phyloP scores from a whole-genome alignment of 163 green algal genomes.

The Volvox carteri region DNA sequence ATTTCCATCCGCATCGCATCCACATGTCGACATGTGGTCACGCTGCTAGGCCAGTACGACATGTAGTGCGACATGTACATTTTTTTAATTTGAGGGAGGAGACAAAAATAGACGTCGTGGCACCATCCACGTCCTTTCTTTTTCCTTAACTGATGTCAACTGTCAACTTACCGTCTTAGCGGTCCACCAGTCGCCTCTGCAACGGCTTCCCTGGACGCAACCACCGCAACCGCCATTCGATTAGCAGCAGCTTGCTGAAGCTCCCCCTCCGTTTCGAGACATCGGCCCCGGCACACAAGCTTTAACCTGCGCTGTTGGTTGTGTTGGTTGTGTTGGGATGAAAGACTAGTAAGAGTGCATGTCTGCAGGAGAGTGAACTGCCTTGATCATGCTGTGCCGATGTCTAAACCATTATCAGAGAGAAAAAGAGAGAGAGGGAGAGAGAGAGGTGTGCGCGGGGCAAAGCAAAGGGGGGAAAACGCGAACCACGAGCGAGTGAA shows the following conservation, averaged over 20 bases:
- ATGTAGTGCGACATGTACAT: neutral
- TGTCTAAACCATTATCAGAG: too few relatives aligned
- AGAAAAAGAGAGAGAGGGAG: neutral
- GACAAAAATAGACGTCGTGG: too few relatives aligned
- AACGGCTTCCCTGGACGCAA: conserved; percentile 12
- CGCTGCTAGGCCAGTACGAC: neutral
- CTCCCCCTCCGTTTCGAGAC: neutral
- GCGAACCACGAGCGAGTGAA: neutral
- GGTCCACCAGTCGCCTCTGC: too few relatives aligned
- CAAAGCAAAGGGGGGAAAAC: neutral
- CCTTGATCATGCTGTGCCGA: too few relatives aligned
- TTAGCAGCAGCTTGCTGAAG: neutral
- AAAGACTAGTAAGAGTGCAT: too few relatives aligned
- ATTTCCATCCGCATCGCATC: neutral
- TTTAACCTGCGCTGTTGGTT: conserved; percentile 38
- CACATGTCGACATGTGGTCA: neutral
- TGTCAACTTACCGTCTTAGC: neutral
- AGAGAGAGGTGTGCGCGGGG: neutral
- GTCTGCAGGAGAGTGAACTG: too few relatives aligned
- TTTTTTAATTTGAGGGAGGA: too few relatives aligned
- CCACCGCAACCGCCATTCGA: neutral
- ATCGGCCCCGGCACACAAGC: conserved; percentile 12
- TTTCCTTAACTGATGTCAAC: neutral
- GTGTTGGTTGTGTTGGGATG: too few relatives aligned
- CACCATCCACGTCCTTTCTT: too few relatives aligned